phyloP scores from a whole-genome alignment of 2,329 filamentous ascomycete genomes.

The Ceratocystis cacaofunesta region DNA sequence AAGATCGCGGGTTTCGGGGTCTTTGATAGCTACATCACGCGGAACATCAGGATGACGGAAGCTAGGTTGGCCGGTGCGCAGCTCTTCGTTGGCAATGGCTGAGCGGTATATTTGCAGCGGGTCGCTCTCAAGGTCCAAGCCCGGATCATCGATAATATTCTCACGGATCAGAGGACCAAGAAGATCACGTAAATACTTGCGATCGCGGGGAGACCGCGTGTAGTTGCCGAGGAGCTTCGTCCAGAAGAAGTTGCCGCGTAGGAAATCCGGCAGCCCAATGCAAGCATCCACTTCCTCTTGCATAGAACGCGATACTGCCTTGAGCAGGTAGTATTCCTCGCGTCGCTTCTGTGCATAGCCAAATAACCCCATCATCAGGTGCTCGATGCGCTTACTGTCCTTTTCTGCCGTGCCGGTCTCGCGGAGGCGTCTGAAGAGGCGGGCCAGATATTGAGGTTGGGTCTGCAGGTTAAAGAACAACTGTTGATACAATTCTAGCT shows the following conservation, averaged over 20 bases:
- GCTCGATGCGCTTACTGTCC: constrained; percentile 82
- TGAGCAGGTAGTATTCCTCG: constrained; percentile 92
- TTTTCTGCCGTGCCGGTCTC: constrained; percentile 78
- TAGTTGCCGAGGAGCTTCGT: constrained; percentile 74
- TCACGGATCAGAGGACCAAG: constrained; percentile 75
- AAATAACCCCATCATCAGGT: constrained; percentile 90
- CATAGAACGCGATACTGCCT: constrained; percentile 68
- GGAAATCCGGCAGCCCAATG: constrained; percentile 62
- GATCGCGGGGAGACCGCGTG: constrained; percentile 75
- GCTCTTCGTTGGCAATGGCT: constrained; percentile 91
- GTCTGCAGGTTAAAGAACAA: constrained; percentile 96
- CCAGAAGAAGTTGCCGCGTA: constrained; percentile 89
- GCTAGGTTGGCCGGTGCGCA: constrained; percentile 76
- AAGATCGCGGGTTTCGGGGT: constrained; percentile 76
- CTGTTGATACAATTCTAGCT: constrained; percentile 92
- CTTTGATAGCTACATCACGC: constrained; percentile 86
- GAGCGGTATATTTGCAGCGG: constrained; percentile 94
- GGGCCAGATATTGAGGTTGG: constrained; percentile 83
- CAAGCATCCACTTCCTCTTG: constrained; percentile 72
- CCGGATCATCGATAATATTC: constrained; percentile 83
- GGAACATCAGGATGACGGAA: constrained; percentile 69
- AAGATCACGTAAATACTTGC: constrained; percentile 80
- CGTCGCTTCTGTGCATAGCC: constrained; percentile 93
- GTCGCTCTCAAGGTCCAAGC: constrained; percentile 86
- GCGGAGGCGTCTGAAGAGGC: constrained; percentile 70